Evolutionary conservation across 306 rosid species (phyloP).

Genomic region (Gastrolobium villosum): DNA sequence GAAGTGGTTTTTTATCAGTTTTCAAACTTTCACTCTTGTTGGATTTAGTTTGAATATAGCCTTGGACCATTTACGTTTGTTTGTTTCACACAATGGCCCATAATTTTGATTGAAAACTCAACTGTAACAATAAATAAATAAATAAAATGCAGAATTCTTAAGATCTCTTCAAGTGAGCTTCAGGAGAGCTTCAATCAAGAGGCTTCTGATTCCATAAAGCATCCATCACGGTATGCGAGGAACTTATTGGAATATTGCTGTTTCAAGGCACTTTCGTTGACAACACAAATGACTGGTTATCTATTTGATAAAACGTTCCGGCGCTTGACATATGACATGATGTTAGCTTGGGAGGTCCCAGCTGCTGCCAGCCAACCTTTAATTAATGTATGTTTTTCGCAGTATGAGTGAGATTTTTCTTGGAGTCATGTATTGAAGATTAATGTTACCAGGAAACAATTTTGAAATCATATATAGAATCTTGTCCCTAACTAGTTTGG

Average conservation of each 20-base stretch:
- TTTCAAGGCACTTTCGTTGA: conserved; percentile 87
- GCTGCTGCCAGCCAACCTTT: conserved; percentile 78
- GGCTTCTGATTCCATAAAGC: conserved; percentile 87
- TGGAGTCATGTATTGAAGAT: conserved; percentile 31
- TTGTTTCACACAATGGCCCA: conserved; percentile 37
- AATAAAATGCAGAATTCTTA: conserved; percentile 82
- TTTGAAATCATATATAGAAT: conserved; percentile 38
- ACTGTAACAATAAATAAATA: conserved; percentile 14
- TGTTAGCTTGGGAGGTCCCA: conserved; percentile 97
- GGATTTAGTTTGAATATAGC: conserved; percentile 32
- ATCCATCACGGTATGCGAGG: conserved; percentile 77
- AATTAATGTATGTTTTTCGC: conserved; percentile 64
- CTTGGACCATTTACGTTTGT: background rate
- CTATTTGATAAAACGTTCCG: conserved; percentile 86
- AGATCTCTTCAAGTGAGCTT: conserved; percentile 79
- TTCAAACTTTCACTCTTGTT: conserved; percentile 27
- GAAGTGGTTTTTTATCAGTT: too few relatives aligned
- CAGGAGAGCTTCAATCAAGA: conserved; percentile 79
- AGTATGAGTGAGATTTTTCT: conserved; percentile 32
- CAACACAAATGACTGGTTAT: conserved; percentile 69
- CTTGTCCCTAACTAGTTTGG: background rate
- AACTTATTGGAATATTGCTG: conserved; percentile 93
- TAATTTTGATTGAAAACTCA: conserved; percentile 47
- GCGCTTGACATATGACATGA: conserved; percentile 89
- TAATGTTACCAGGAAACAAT: conserved; percentile 13